phyloP scores from a whole-genome alignment of 495 filamentous ascomycete genomes.

The Mycothermus thermophilus region DNA sequence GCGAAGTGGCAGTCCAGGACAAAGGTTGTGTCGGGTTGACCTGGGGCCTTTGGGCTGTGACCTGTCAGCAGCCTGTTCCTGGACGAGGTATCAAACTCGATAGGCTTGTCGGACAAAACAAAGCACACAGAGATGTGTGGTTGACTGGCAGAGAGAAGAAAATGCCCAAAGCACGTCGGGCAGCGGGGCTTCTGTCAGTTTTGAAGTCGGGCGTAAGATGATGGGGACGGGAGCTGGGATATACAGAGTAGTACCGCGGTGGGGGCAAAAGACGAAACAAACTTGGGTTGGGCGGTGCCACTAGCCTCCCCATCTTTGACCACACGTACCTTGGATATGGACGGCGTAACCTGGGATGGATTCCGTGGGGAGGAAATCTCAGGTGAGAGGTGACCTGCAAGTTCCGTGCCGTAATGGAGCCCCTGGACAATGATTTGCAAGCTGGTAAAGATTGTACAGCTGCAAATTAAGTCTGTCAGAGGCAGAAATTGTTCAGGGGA shows the following conservation, averaged over 20 bases:
- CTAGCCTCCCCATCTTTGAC: no score
- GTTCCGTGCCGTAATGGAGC: background rate
- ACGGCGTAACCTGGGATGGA: no score
- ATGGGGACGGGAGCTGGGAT: no score
- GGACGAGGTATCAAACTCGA: constrained; percentile 11
- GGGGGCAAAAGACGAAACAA: constrained; percentile 3
- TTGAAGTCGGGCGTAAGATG: no score
- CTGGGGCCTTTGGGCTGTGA: constrained; percentile 11
- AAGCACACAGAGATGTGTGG: constrained; percentile 13
- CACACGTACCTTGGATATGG: no score
- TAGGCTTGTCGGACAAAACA: constrained; percentile 9
- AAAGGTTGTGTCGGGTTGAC: constrained; percentile 5
- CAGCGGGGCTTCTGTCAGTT: constrained; percentile 13
- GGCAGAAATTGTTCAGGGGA: background rate
- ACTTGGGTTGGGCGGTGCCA: background rate
- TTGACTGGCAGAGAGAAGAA: constrained; percentile 11
- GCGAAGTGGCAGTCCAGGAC: constrained; percentile 7
- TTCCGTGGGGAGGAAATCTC: no score
- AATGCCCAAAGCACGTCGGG: no score
- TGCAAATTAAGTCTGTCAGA: background rate
- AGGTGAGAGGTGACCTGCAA: background rate
- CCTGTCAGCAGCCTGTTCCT: constrained; percentile 16
- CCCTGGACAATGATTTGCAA: background rate
- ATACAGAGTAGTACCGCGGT: constrained; percentile 8
- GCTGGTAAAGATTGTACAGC: background rate